Conservation (phyloP, 495 filamentous ascomycete species). For the Daldinia childiae region DNA sequence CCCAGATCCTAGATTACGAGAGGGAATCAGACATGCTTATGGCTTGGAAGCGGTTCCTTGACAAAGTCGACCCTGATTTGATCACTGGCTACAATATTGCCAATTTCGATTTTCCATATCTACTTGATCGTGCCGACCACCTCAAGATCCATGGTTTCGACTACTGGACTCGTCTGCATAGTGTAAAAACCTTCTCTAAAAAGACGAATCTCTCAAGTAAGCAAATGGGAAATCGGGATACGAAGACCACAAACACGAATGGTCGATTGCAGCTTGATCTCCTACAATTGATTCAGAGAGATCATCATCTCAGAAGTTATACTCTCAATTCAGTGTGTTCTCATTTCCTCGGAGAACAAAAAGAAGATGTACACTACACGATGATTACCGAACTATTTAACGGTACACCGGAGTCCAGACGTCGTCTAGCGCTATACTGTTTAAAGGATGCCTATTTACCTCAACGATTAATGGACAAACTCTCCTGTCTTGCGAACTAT, state of each 20-base stretch:
- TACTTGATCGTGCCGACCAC: slow-evolving; percentile 87
- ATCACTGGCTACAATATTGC: slow-evolving; percentile 99
- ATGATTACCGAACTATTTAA: slow-evolving; percentile 99
- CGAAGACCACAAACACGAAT: slow-evolving; percentile 91
- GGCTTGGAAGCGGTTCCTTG: slow-evolving; percentile 87
- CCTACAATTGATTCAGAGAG: slow-evolving; percentile 90
- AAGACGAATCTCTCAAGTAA: slow-evolving; percentile 93
- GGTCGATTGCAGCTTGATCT: slow-evolving; percentile 94
- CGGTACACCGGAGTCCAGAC: slow-evolving; percentile 88
- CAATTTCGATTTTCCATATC: slow-evolving; percentile 99
- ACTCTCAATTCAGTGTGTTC: slow-evolving; percentile 96
- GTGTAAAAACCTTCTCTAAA: slow-evolving; percentile 70
- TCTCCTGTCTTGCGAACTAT: slow-evolving; percentile 97
- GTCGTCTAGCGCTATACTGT: slow-evolving; percentile 94
- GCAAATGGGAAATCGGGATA: slow-evolving; percentile 97
- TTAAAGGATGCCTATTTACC: slow-evolving; percentile 97
- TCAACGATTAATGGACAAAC: slow-evolving; percentile 93
- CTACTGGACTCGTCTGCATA: slow-evolving; percentile 81
- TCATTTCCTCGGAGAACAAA: slow-evolving; percentile 97
- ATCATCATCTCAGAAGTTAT: slow-evolving; percentile 94
- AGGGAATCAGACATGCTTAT: slow-evolving; percentile 86
- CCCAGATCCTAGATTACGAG: slow-evolving; percentile 84
- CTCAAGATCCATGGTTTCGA: slow-evolving; percentile 80
- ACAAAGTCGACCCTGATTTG: slow-evolving; percentile 93
- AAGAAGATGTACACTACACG: slow-evolving; percentile 97